Percentiles rank a stretch among this genome's conserved stretches.
Evolutionary conservation across 495 filamentous ascomycete species (phyloP).

Genomic region (Penicillium canariense): DNA sequence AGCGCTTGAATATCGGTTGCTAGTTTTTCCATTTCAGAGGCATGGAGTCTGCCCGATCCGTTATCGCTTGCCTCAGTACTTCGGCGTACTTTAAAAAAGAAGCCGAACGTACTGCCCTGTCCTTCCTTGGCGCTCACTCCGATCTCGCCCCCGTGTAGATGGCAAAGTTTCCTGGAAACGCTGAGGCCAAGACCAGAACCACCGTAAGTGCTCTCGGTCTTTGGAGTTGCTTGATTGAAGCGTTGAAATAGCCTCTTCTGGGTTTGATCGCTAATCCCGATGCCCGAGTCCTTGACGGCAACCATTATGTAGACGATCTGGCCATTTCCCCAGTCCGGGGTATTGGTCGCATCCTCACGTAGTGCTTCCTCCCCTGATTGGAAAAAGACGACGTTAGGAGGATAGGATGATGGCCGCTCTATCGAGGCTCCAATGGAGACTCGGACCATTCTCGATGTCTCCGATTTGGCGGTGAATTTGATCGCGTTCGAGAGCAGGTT

Average conservation of each 20-base stretch:
- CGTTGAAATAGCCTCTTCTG: conserved; percentile 74
- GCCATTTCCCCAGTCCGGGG: conserved; percentile 65
- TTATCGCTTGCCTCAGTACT: not conserved
- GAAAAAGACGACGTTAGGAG: conserved; percentile 52
- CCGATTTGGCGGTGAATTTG: conserved; percentile 63
- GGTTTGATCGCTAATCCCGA: conserved; percentile 70
- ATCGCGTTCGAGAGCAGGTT: conserved; percentile 77
- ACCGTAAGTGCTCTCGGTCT: conserved; percentile 78
- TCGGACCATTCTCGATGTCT: conserved; percentile 57
- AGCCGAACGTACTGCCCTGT: conserved; percentile 78
- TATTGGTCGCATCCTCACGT: conserved; percentile 43
- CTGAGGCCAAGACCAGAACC: conserved; percentile 82
- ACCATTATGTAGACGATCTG: conserved; percentile 69
- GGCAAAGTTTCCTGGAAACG: conserved; percentile 73
- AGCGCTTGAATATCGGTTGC: not conserved
- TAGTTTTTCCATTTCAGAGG: conserved; percentile 17
- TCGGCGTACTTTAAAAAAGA: conserved; percentile 66
- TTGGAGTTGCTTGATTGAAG: conserved; percentile 76
- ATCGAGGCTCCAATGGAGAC: conserved; percentile 68
- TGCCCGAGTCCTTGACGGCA: conserved; percentile 73
- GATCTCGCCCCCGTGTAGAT: conserved; percentile 81
- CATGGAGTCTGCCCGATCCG: conserved; percentile 11
- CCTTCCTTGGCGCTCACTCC: conserved; percentile 71
- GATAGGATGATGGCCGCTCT: conserved; percentile 46
- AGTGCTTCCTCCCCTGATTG: conserved; percentile 39